Evolutionary conservation across 768 basidiomycete species (phyloP).

Genomic region (Phylloporus rhodoxanthus): DNA sequence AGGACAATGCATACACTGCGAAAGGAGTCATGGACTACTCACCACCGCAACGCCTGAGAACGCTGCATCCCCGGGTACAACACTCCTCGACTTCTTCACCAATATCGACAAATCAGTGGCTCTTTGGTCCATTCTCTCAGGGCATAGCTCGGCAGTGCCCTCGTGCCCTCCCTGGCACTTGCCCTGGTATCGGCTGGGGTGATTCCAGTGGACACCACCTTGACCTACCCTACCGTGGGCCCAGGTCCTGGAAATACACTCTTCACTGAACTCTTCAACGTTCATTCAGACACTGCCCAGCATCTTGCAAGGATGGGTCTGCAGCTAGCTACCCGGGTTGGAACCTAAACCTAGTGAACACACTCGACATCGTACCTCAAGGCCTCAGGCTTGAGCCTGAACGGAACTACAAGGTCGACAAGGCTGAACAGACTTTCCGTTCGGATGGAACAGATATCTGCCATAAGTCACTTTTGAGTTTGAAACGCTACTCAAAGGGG

Average conservation of each 20-base stretch:
- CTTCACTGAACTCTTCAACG: not conserved
- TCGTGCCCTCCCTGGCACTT: slow-evolving; percentile 6
- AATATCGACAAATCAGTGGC: not conserved
- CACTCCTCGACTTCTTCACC: slow-evolving; percentile 1
- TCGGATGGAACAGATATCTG: too few relatives aligned
- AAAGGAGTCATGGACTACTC: not conserved
- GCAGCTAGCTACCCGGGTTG: slow-evolving; percentile 8
- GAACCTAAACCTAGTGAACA: slow-evolving; percentile 20
- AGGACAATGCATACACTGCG: not conserved
- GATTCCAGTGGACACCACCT: not conserved
- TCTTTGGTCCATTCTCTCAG: slow-evolving; percentile 1
- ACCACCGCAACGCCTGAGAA: not conserved
- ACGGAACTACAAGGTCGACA: too few relatives aligned
- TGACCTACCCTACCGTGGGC: slow-evolving; percentile 6
- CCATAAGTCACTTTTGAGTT: too few relatives aligned
- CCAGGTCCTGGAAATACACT: not conserved
- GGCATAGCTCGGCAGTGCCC: slow-evolving; percentile 1
- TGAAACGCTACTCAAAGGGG: too few relatives aligned
- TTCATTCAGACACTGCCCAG: not conserved
- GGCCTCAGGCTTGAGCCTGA: slow-evolving; percentile 14
- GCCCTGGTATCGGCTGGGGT: not conserved
- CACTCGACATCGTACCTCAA: slow-evolving; percentile 8
- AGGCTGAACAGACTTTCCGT: too few relatives aligned
- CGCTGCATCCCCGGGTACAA: not conserved
- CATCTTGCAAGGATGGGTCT: not conserved